Evolutionary conservation across 257 asterid species (phyloP).

Genomic region (Echium plantagineum): DNA sequence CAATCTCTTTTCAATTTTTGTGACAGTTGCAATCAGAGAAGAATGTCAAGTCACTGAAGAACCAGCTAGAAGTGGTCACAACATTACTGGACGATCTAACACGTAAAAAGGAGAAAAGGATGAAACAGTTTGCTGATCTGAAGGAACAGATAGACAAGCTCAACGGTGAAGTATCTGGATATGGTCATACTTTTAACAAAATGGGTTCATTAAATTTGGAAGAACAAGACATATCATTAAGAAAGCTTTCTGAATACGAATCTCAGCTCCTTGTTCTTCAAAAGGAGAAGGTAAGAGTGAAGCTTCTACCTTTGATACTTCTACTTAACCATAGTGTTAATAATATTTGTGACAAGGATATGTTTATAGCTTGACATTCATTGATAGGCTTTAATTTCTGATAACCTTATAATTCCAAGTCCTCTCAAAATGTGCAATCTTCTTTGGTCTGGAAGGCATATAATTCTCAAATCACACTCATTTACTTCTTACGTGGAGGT

Average conservation of each 20-base stretch:
- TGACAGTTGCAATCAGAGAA: conserved; percentile 47
- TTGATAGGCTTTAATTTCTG: no score
- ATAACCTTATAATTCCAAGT: no score
- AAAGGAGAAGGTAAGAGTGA: conserved; percentile 73
- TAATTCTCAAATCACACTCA: no score
- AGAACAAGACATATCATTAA: conserved; percentile 66
- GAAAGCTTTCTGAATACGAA: conserved; percentile 75
- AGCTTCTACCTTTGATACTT: neutral
- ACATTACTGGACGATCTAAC: conserved; percentile 70
- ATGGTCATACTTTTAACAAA: conserved; percentile 30
- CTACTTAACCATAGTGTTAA: no score
- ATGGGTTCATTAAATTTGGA: conserved; percentile 35
- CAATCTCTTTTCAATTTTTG: conserved; percentile 12
- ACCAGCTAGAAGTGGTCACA: conserved; percentile 52
- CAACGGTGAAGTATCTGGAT: conserved; percentile 60
- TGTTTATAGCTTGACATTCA: no score
- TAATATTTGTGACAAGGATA: no score
- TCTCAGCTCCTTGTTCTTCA: conserved; percentile 63
- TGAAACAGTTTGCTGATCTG: conserved; percentile 66
- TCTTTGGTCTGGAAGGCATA: no score
- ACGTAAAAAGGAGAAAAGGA: conserved; percentile 60
- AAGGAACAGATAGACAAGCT: conserved; percentile 82
- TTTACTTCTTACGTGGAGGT: no score
- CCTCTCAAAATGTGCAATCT: no score
- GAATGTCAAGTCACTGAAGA: conserved; percentile 51